Evolutionary conservation across 345 rosid genomes (phyloP), one percentile per base, ranked within the genome.

Genomic region (Eucalyptus victrix): DNA sequence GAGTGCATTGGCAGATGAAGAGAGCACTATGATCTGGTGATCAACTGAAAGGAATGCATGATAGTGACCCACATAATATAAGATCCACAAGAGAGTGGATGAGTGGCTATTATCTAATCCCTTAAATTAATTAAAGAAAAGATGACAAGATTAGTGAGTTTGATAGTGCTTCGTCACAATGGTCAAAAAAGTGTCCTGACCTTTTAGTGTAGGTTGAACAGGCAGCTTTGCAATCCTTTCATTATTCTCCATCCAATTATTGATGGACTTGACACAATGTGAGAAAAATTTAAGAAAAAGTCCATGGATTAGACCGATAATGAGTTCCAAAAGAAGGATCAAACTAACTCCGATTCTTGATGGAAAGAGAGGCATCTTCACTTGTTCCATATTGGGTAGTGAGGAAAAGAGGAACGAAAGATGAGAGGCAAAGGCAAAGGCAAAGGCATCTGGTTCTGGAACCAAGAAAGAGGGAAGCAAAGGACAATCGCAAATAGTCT

Each of bases 1-100:
- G 89, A 76, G 85, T 76, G 87, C 91, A 92, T 91, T 91, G 90
- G 90, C 90, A 62, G 42, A 80, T 89, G 91, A 88, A 89, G 87
- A 32, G 89, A 92, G 72, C 91, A 89, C 91, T 76, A 56, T 12
- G 85, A 62, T 88, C 86, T 89, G 87, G 89, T 67, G 87, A 86
- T 23, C 13, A 76, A 76, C 17, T 67, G 89, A 88, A 85, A 88
- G 86, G 88, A 58, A 88, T 53, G 40, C 69, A 40, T 23, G 86
- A 88, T 34, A 56, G 87, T 6, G 87, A 80, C 85, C 85, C 89
- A 88, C 37, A 30, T 49, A 50, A 49, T 88, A 34, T 50, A 88
- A 80, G 49, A 88, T 88, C 42, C 80, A 76, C 15, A 26, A 76
- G 47, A 37, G 85, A 42, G 47, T 40, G 85, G 28, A 86, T 34